A percentile compares a stretch with the other conserved stretches of the same genome.
These are phyloP conservation scores for Strobilomyces dryophilus DNA, from an alignment of 768 basidiomycete species.

Conservation along the genomic window DNA sequence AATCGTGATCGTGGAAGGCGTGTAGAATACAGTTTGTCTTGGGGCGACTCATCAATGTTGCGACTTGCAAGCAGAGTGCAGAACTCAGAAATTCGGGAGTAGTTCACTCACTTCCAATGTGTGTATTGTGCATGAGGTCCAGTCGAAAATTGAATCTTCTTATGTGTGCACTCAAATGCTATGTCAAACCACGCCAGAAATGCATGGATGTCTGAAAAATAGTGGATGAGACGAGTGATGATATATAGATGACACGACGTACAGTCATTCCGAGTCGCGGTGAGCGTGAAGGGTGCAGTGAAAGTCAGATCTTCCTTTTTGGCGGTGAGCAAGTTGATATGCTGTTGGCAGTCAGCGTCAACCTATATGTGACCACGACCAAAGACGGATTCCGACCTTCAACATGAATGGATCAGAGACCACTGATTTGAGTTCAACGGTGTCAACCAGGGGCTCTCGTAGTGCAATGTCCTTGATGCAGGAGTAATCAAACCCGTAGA, in stretches of 20 bases:
- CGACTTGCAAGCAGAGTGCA: background rate
- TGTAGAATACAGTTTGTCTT: conserved; percentile 98
- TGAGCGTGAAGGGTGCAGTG: conserved; percentile 71
- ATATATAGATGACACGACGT: conserved; percentile 25
- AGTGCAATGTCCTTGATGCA: conserved; percentile 99
- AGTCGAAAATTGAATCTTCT: conserved; percentile 92
- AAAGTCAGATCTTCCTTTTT: conserved; percentile 96
- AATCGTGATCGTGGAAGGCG: conserved; percentile 70
- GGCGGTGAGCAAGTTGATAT: conserved; percentile 86
- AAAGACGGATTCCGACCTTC: conserved; percentile 51
- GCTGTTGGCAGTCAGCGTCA: conserved; percentile 39
- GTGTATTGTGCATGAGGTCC: conserved; percentile 97
- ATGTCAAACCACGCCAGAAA: conserved; percentile 99
- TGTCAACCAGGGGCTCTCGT: conserved; percentile 94
- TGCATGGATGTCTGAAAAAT: conserved; percentile 78
- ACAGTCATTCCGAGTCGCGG: conserved; percentile 90
- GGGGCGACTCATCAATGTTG: background rate
- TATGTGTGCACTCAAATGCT: conserved; percentile 92
- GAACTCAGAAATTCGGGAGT: background rate
- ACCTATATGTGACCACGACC: background rate
- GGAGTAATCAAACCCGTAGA: conserved; percentile 99
- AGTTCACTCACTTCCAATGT: conserved; percentile 82
- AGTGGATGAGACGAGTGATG: background rate
- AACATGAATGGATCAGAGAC: conserved; percentile 89
- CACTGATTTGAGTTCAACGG: conserved; percentile 95